phyloP scores from a whole-genome alignment of 192 early-diverging fungal genomes.

The Coemansia sp. region DNA sequence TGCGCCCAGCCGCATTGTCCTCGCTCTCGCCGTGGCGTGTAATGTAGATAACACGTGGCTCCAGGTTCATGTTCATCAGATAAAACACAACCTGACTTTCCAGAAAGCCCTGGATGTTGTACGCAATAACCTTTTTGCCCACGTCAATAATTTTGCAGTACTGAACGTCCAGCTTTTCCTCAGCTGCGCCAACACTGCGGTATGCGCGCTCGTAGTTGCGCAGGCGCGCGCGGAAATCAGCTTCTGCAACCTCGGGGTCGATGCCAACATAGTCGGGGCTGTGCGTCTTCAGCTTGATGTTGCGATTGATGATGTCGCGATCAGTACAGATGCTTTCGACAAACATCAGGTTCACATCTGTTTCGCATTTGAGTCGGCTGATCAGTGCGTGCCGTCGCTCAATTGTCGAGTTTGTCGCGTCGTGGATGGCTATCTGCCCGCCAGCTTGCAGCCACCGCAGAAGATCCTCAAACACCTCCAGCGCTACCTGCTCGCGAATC shows the following conservation, averaged over 20 bases:
- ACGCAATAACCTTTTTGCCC: constrained; percentile 92
- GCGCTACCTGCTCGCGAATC: constrained; percentile 82
- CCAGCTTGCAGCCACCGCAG: constrained; percentile 85
- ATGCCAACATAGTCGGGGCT: constrained; percentile 94
- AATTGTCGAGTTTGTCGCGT: constrained; percentile 94
- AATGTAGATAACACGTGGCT: constrained; percentile 81
- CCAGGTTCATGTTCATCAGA: constrained; percentile 95
- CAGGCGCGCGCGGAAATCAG: constrained; percentile 83
- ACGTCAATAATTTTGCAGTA: constrained; percentile 98
- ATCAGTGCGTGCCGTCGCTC: constrained; percentile 69
- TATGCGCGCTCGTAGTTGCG: constrained; percentile 94
- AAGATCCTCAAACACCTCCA: constrained; percentile 89
- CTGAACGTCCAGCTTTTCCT: constrained; percentile 76
- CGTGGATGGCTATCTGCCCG: constrained; percentile 88
- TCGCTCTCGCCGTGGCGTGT: constrained; percentile 91
- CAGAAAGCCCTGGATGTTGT: constrained; percentile 93
- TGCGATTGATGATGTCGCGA: constrained; percentile 68
- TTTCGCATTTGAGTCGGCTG: constrained; percentile 59
- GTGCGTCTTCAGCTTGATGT: constrained; percentile 85
- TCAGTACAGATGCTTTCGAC: constrained; percentile 82
- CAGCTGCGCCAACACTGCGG: constrained; percentile 75
- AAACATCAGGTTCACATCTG: constrained; percentile 69
- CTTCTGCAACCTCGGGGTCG: constrained; percentile 75
- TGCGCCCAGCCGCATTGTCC: constrained; percentile 80
- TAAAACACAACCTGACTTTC: constrained; percentile 95